Evolutionary conservation across 768 basidiomycete species (phyloP).

Genomic region (Pleurotus tuber-regium): DNA sequence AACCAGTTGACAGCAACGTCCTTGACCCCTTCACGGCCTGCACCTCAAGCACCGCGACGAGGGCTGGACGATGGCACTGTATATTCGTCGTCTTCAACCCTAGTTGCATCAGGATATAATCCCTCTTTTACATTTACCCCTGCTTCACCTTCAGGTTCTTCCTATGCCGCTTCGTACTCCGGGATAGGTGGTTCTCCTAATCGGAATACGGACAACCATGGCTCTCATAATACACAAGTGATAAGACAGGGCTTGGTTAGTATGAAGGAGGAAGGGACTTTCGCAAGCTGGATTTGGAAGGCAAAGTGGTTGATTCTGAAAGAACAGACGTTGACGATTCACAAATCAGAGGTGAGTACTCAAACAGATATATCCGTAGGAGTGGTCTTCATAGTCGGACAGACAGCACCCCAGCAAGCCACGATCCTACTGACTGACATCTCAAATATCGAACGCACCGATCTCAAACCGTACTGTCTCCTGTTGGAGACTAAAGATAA

Average conservation of each 20-base stretch:
- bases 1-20: constrained; percentile 44
- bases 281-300: constrained; percentile 89
- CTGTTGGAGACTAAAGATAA: constrained; percentile 84
- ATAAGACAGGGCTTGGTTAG: constrained; percentile 73
- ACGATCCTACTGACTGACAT: constrained; percentile 74
- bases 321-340: constrained; percentile 74
- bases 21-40: constrained; percentile 75
- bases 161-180: constrained; percentile 66
- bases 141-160: constrained; percentile 51
- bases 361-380: not conserved
- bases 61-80: constrained; percentile 33
- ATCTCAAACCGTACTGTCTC: constrained; percentile 93
- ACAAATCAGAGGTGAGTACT: constrained; percentile 84
- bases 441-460: constrained; percentile 84
- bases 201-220: constrained; percentile 35
- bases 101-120: constrained; percentile 57
- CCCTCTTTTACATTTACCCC: constrained; percentile 54
- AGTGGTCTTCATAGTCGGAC: constrained; percentile 10
- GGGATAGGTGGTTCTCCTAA: constrained; percentile 83
- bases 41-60: constrained; percentile 67
- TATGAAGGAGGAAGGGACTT: constrained; percentile 88
- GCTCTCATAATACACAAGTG: constrained; percentile 38
- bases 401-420: constrained; percentile 58
- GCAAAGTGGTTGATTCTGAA: constrained; percentile 87
- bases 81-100: constrained; percentile 38